Percentiles rank a stretch among this genome's conserved stretches.
These are phyloP conservation scores for Cladophialophora carrionii DNA, from an alignment of 2,329 filamentous ascomycete genomes.

Conservation along the genomic window DNA sequence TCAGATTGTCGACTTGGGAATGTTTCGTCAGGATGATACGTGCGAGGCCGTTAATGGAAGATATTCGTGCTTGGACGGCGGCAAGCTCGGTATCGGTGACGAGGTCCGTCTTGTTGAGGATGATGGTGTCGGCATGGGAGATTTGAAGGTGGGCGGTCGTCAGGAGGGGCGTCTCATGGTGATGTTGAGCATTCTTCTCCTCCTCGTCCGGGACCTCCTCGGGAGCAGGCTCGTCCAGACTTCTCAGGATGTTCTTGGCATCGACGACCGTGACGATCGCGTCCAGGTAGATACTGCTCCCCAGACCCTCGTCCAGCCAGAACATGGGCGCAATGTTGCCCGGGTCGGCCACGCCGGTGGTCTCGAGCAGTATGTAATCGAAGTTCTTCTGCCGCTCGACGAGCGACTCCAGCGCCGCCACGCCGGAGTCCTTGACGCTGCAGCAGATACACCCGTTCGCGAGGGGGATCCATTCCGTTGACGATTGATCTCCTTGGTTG, in stretches of 20 bases:
- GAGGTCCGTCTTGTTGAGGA: slow-evolving; percentile 91
- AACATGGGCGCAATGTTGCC: slow-evolving; percentile 95
- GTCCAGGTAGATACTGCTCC: slow-evolving; percentile 93
- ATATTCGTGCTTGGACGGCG: slow-evolving; percentile 70
- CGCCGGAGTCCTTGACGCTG: slow-evolving; percentile 93
- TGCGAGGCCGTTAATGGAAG: slow-evolving; percentile 86
- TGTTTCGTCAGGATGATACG: slow-evolving; percentile 80
- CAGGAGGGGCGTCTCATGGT: slow-evolving; percentile 66
- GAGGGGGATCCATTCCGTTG: slow-evolving; percentile 93
- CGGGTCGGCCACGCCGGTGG: slow-evolving; percentile 90
- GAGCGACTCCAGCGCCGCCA: slow-evolving; percentile 90
- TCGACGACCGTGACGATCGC: slow-evolving; percentile 96
- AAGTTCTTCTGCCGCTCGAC: slow-evolving; percentile 83
- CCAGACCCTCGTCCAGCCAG: slow-evolving; percentile 95
- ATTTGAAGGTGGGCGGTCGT: slow-evolving; percentile 96
- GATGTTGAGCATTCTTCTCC: slow-evolving; percentile 31
- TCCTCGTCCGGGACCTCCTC: slow-evolving; percentile 54
- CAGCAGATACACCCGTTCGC: slow-evolving; percentile 98
- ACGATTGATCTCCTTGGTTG: slow-evolving; percentile 77
- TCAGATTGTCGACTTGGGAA: slow-evolving; percentile 77
- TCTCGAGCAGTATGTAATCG: slow-evolving; percentile 97
- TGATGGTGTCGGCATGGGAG: slow-evolving; percentile 91
- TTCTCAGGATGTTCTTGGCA: slow-evolving; percentile 84
- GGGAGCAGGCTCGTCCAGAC: slow-evolving; percentile 69
- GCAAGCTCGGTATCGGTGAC: slow-evolving; percentile 71